Base-by-base conservation (phyloP, 2,329 filamentous ascomycete species). In the Fusarium metavorans region DNA sequence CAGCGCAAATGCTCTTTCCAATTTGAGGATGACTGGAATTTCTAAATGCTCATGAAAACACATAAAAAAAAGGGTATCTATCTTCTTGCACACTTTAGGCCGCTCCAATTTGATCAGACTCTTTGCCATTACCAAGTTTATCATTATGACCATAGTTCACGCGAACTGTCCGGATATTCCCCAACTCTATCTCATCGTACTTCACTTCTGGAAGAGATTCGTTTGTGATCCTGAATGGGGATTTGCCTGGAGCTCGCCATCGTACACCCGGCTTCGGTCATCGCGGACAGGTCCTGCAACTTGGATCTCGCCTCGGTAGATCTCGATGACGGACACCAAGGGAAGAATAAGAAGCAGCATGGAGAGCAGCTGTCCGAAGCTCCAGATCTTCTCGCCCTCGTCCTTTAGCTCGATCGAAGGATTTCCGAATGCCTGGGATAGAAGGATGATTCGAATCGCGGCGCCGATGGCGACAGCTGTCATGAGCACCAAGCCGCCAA, bases 391-490 rank as follows among this genome's bases (percentile, higher is more conserved):
- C 57, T 79, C 78, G 32, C 72, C 70, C 1, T 76, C n/a, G 41
- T 79, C 77, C 50, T 70, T 76, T 25, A 79, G 70, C 56, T 79
- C 39, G 41, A 79, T 69, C 11, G 77, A 78, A 20, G 78, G 78
- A 8, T 69, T 66, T 5, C 78, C 78, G 78, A 93, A 92, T 2
- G 91, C 91, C 77, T 92, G 89, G 0, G 88, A 89, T 6, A 90
- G 82, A 32, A 90, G 76, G 20, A 90, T 84, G 3, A 92, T 87
- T 20, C 91, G 86, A 7, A 88, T 83, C 0, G 89, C 88, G 1
- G 90, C 90, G 13, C 89, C 90, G 23, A 91, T 82, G 11, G 90
- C 90, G 73, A 90, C 89, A 13, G 83, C 89, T 2, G 83, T 81
- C 83, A 90, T 91, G n/a, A 90, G 81, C 8, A 88, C 74, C 35